Base-by-base conservation (phyloP, 257 asterid species). In the Salvia splendens region DNA sequence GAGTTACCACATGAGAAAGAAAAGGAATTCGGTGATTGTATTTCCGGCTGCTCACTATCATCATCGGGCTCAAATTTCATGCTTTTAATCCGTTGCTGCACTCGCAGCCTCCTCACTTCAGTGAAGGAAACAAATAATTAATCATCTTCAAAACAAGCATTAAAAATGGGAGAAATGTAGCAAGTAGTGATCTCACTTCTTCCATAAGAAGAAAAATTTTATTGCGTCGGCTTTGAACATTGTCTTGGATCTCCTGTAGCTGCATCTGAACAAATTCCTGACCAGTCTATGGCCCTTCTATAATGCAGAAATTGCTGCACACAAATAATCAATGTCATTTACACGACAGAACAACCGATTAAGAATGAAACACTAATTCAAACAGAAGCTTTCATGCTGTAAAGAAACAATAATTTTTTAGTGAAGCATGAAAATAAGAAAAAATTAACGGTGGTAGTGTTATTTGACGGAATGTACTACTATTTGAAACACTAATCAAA, bases 141-240 rank as follows among this genome's bases (percentile, higher is more conserved):
- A 24, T 24, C 30, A 24, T 24, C 30, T 24, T 24, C 30, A 24
- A 24, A 24, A 24, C 30, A 24, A 24, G 30, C 30, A 24, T 24
- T 24, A 24, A 24, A 50, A 32, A 61, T 7, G 62, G 64, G 20
- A 55, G 0, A 59, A 56, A 12, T 43, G 28, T 40, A 72, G 65
- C 12, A 53, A 51, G 7, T 36, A 4, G 41, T 36, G 30, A 24
- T 24, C 87, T 15, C 50, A 94, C 99, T 82, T 94, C 97, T 71
- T 94, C 99, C 97, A 94, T 90, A 7, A 90, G 92, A 74, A 90
- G 95, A 69, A 93, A 94, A 0, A 86, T 94, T 65, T 91, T 94
- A 49, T 86, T 91, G 32, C 97, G 95, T 69, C 95, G 80, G 73
- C 92, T 85, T 80, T 74, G 76, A 55, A 90, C 87, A 74, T 90